Conservation (phyloP, 192 early-diverging fungal genomes). For the Backusella westeae region DNA sequence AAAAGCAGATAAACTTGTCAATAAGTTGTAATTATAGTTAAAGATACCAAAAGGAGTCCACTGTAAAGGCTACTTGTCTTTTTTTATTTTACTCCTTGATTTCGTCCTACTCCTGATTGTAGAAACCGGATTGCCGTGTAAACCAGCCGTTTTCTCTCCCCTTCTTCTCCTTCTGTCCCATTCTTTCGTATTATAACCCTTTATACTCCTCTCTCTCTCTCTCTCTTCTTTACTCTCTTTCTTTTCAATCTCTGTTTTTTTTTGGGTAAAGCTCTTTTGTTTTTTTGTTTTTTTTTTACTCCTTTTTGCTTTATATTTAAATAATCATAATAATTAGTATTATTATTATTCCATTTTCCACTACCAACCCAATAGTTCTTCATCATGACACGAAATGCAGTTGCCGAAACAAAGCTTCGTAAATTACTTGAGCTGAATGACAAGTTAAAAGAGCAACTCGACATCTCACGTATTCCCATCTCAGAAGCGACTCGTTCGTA, state of each 20-base stretch:
- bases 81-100: background rate
- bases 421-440: slow-evolving; percentile 72
- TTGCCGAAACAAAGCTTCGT: slow-evolving; percentile 64
- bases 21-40: background rate
- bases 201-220: too few relatives aligned
- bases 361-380: background rate
- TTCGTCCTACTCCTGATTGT: background rate
- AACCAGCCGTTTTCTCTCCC: background rate
- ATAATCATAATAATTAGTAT: too few relatives aligned
- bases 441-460: slow-evolving; percentile 73
- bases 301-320: background rate
- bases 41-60: background rate
- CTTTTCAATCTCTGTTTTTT: background rate
- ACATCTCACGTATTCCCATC: slow-evolving; percentile 70
- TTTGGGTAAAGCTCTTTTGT: too few relatives aligned
- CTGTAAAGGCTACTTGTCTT: background rate
- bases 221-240: background rate
- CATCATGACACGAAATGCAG: slow-evolving; percentile 23
- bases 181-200: background rate
- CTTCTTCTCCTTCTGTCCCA: background rate
- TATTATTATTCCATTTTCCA: background rate
- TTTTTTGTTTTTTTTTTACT: background rate
- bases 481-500: slow-evolving; percentile 63
- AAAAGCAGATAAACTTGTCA: background rate
- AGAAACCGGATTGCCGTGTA: background rate